These are phyloP conservation scores for Dothideomycetes sp. DNA, from an alignment of 2,329 filamentous ascomycete genomes.

Conservation along the genomic window DNA sequence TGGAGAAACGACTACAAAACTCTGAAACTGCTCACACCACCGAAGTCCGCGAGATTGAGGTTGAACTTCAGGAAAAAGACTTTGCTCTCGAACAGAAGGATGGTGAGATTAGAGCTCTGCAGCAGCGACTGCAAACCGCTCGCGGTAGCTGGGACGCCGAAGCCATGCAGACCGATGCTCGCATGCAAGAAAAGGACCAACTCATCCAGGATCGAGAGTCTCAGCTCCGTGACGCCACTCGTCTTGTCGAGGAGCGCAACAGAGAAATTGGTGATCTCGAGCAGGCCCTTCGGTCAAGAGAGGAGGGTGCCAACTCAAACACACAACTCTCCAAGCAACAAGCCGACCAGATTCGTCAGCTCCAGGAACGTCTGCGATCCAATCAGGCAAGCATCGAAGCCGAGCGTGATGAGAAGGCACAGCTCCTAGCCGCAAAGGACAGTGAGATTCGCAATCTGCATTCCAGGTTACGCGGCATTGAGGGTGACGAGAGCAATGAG, in stretches of 20 bases:
- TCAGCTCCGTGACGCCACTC: conserved; percentile 66
- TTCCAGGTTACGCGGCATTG: conserved; percentile 22
- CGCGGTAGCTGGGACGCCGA: conserved; percentile 32
- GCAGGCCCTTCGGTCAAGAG: conserved; percentile 22
- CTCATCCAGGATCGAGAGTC: conserved; percentile 63
- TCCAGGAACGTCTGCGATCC: conserved; percentile 41
- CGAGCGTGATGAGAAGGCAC: conserved; percentile 35
- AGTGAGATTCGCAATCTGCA: conserved; percentile 31
- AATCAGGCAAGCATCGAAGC: conserved; percentile 29
- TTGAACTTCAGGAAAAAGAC: conserved; percentile 55
- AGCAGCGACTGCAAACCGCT: conserved; percentile 29
- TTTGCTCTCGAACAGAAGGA: conserved; percentile 29
- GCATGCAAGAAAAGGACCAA: conserved; percentile 29
- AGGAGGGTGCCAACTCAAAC: conserved; percentile 23
- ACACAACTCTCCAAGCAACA: conserved; percentile 51
- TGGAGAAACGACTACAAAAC: conserved; percentile 27
- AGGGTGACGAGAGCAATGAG: conserved; percentile 25
- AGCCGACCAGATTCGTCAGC: conserved; percentile 36
- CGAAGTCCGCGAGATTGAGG: conserved; percentile 24
- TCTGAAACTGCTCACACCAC: conserved; percentile 19
- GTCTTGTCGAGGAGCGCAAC: conserved; percentile 61
- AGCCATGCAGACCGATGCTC: conserved; percentile 28
- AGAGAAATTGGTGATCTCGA: conserved; percentile 50
- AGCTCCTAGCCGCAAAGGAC: conserved; percentile 32
- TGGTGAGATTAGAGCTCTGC: conserved; percentile 28